Base-by-base conservation (phyloP, 495 filamentous ascomycete genomes). In the Penicillium cataractarum region DNA sequence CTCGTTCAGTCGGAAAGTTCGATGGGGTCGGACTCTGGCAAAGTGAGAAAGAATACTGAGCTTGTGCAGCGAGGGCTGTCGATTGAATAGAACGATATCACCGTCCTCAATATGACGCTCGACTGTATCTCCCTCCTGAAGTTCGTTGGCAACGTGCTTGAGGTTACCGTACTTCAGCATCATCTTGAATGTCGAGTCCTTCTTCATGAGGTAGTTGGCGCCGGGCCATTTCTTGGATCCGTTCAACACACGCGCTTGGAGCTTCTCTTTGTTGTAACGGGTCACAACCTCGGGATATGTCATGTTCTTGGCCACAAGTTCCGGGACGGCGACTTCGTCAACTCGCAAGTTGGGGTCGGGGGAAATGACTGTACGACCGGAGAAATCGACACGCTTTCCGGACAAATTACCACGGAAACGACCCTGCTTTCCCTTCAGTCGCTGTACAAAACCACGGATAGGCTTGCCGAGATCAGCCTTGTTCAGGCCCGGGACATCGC, bases 361-460 rank as follows among this genome's bases (percentile, higher is more conserved):
- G 0, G 93, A 96, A 72, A 99, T 99, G 74, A 99, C 95, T 2
- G 95, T 99, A 65, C 95, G 87, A 19, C 92, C 96, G 24, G 96
- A 98, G 75, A 97, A 99, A 71, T 99, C 94, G 39, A 99, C 95
- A 85, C 95, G 96, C 76, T 99, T 99, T 71, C 95, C 95, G 0
- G 92, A 97, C 58, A 99, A 71, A 67, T 99, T 99, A 37, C 95
- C 95, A 77, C 95, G 89, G 78, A 99, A 99, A 60, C 95, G 90
- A 50, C 95, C 95, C 74, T 97, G 93, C 64, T 99, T 99, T 67
- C 95, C 95, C 74, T 99, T 99, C 33, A 99, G 77, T 26, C 95
- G 85, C 75, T 97, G 95, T 62, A 93, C 96, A 66, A 97, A 96
- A 15, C 96, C 94, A 55, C 95, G 89, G 67, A 93, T 94, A 0